Evolutionary conservation across 768 basidiomycete species (phyloP), one percentile per base, ranked within the genome.

Genomic region (Collybia sordida): DNA sequence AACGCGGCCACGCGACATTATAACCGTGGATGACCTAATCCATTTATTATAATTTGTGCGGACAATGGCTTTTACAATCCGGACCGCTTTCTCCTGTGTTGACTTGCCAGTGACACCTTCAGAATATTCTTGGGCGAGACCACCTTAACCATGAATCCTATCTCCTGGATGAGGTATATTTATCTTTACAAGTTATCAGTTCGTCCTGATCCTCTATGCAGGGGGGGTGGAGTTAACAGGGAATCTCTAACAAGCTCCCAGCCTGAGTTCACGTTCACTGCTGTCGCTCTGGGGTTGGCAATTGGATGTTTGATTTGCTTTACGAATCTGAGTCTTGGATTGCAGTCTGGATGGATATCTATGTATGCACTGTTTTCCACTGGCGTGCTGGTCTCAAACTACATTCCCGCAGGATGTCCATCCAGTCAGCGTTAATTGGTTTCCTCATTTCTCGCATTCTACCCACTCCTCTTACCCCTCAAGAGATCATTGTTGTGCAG

Each of bases 401-500:
- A 42, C 51, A 34, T 25, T 48, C 37, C n/a, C 21, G 37, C 54
- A 92, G 91, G 92, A 96, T 95, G 93, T 93, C 93, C 7, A 79
- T 96, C 22, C 94, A 98, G 62, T 95, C 93, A 0, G 91, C 95
- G 9, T 77, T 98, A 28, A 86, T 98, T 27, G 96, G 94, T 3
- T 97, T 88, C 64, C 82, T 95, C 3, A 62, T 96, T 42, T 93
- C 93, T 49, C 77, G 83, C 46, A 71, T 90, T 55, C 73, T 93
- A 4, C 84, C 85, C 1, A 75, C 68, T 3, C 87, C 87, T 0
- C 78, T 95, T 25, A 86, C 85, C n/a, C 86, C 93, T 0, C 92
- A 94, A 68, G 93, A 98, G 65, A 88, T 96, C 51, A 88, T 97
- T 17, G 90, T 98, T 0, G 78, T 97, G 2, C 95, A 98, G 64